Evolutionary conservation across 2,329 filamentous ascomycete genomes (phyloP).

Genomic region (Ophiostoma fasciatum): DNA sequence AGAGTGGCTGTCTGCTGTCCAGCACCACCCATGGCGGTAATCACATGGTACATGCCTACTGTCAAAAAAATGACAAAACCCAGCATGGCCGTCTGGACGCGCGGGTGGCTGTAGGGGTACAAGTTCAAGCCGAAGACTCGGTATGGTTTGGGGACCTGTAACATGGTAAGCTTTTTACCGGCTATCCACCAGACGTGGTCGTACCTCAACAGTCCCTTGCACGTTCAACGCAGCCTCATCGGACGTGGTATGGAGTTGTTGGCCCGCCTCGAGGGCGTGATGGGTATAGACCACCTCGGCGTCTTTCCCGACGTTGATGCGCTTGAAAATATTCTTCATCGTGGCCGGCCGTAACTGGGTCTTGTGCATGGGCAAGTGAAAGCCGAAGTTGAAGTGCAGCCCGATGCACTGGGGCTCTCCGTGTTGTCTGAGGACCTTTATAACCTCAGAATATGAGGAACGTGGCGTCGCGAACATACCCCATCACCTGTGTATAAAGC

Average conservation of each 20-base stretch:
- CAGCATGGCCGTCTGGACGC: background rate
- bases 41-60: conserved; percentile 2
- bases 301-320: background rate
- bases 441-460: too few relatives aligned
- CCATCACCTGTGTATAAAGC: too few relatives aligned
- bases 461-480: too few relatives aligned
- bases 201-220: background rate
- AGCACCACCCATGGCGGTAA: background rate
- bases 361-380: background rate
- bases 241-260: background rate
- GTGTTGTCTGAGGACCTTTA: background rate
- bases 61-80: background rate
- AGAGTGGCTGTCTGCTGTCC: background rate
- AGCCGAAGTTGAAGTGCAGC: too few relatives aligned
- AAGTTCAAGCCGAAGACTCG: background rate
- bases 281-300: conserved; percentile 1
- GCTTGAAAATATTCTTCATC: background rate
- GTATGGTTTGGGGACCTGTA: background rate
- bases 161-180: background rate
- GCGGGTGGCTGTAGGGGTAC: background rate
- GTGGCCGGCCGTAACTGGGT: background rate
- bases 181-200: background rate
- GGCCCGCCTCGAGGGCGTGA: background rate
- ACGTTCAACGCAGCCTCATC: background rate
- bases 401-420: too few relatives aligned